Conservation (phyloP, 2,329 filamentous ascomycete genomes). For the Lecanosticta acicola region DNA sequence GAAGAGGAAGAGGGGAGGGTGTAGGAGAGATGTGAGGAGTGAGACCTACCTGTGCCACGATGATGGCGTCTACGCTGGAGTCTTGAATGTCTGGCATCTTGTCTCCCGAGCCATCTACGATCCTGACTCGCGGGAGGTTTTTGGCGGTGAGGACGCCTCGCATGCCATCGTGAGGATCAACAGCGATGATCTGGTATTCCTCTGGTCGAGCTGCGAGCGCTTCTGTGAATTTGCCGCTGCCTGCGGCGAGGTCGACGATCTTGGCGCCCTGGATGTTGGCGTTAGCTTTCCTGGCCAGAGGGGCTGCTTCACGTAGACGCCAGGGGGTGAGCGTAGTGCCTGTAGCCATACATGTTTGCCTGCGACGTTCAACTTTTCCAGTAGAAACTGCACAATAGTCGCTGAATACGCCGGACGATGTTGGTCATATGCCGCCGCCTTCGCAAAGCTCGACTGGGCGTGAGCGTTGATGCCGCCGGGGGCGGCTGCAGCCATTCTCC, state of each 20-base stretch:
- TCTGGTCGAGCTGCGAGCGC: constrained; percentile 55
- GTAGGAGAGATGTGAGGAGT: no score
- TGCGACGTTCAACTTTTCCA: constrained; percentile 51
- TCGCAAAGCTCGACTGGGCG: constrained; percentile 53
- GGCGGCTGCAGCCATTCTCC: background rate
- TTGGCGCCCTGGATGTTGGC: constrained; percentile 37
- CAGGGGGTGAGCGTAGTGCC: background rate
- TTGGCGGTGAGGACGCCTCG: constrained; percentile 56
- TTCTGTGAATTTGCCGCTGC: constrained; percentile 67
- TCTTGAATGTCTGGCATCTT: constrained; percentile 50
- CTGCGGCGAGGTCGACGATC: constrained; percentile 61
- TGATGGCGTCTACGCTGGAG: constrained; percentile 58
- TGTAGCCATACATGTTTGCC: constrained; percentile 23
- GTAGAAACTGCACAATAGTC: constrained; percentile 53
- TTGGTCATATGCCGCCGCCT: constrained; percentile 60
- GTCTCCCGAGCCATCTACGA: constrained; percentile 54
- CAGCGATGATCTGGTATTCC: constrained; percentile 54
- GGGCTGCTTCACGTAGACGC: background rate
- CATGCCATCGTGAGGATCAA: constrained; percentile 65
- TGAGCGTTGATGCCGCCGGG: constrained; percentile 18
- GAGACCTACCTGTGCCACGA: constrained; percentile 62
- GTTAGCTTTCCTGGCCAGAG: background rate
- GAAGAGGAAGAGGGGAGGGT: background rate
- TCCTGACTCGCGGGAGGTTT: constrained; percentile 49
- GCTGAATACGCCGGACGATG: constrained; percentile 63